Conservation (phyloP, 2,329 filamentous ascomycete genomes). For the Zopfia rhizophila region DNA sequence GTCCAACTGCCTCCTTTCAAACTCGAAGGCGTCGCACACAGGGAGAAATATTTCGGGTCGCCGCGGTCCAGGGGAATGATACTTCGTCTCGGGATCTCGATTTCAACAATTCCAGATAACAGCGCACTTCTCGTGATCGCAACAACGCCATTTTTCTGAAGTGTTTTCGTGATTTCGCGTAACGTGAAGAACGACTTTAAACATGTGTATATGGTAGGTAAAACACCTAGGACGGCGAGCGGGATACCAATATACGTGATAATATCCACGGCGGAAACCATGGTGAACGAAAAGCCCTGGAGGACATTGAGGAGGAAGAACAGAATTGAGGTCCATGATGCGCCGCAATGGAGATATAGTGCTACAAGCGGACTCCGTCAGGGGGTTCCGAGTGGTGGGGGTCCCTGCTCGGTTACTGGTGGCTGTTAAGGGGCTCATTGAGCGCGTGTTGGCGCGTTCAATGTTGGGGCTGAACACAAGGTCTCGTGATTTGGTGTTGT, state of each 20-base stretch:
- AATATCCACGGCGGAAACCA: conserved; percentile 33
- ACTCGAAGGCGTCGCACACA: conserved; percentile 61
- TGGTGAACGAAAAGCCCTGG: no score
- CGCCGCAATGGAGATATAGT: no score
- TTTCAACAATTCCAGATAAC: conserved; percentile 73
- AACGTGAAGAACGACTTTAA: conserved; percentile 68
- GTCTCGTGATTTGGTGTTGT: no score
- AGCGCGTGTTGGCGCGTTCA: no score
- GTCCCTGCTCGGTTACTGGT: no score
- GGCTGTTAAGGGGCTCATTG: no score
- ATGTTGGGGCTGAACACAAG: no score
- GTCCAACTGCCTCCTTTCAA: conserved; percentile 73
- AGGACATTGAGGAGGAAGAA: no score
- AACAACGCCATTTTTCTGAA: conserved; percentile 65
- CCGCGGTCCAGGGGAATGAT: conserved; percentile 70
- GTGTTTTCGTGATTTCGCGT: conserved; percentile 68
- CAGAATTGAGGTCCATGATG: no score
- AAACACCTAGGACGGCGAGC: conserved; percentile 69
- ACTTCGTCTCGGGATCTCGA: conserved; percentile 72
- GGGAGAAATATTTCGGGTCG: conserved; percentile 67
- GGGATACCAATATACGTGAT: conserved; percentile 56
- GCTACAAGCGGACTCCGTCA: no score
- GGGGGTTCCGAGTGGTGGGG: no score
- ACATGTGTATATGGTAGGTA: conserved; percentile 75
- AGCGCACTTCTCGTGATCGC: conserved; percentile 71